These are phyloP conservation scores for Colletotrichum sp. DNA, from an alignment of 2,329 filamentous ascomycete species.

Conservation along the genomic window DNA sequence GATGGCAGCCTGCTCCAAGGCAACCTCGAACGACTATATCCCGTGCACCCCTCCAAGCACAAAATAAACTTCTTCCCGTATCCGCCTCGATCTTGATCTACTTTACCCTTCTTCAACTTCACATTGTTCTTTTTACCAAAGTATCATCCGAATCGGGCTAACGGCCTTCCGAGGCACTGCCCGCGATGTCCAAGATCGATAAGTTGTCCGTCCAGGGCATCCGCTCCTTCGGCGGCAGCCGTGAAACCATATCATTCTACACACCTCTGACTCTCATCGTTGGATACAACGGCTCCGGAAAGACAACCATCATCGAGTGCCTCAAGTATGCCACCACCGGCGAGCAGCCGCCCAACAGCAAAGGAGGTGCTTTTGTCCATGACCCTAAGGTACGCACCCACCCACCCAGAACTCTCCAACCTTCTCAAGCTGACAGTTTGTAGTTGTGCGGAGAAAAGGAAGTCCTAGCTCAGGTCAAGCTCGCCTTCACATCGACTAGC, in stretches of 20 bases:
- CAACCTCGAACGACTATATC: background rate
- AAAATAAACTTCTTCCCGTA: background rate
- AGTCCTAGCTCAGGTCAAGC: constrained; percentile 88
- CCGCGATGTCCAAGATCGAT: constrained; percentile 78
- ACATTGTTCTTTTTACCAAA: background rate
- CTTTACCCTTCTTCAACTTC: background rate
- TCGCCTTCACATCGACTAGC: constrained; percentile 82
- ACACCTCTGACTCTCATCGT: constrained; percentile 95
- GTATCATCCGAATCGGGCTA: background rate
- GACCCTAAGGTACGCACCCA: constrained; percentile 76
- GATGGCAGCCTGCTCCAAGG: background rate
- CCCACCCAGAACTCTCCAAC: background rate
- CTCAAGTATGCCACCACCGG: constrained; percentile 98
- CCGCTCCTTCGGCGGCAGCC: constrained; percentile 79
- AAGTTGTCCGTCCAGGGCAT: constrained; percentile 84
- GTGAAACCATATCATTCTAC: constrained; percentile 85
- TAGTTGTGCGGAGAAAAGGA: constrained; percentile 84
- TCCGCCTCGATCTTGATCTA: background rate
- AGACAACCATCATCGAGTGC: constrained; percentile 98
- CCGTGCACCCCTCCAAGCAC: background rate
- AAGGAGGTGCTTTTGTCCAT: constrained; percentile 91
- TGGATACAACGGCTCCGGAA: constrained; percentile 95
- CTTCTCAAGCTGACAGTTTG: background rate
- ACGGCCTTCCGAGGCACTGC: constrained; percentile 1
- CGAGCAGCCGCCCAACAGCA: constrained; percentile 89